These are phyloP conservation scores for Emericellopsis atlantica DNA, from an alignment of 2,329 filamentous ascomycete genomes.

Conservation along the genomic window DNA sequence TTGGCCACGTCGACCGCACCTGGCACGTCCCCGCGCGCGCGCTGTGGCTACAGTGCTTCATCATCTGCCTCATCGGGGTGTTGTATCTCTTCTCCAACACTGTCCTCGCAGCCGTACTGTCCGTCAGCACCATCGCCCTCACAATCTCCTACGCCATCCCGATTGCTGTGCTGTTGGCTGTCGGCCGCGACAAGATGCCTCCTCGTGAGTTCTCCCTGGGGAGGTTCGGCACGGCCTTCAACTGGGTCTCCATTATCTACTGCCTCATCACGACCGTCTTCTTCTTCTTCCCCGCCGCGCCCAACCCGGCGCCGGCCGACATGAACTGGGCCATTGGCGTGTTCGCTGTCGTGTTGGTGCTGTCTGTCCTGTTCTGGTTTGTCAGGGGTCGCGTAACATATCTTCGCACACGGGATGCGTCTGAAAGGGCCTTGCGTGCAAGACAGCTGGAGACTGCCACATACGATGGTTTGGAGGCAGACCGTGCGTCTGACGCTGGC, in stretches of 20 bases:
- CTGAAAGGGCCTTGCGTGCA: too few species aligned
- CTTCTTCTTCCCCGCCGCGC: conserved; percentile 28
- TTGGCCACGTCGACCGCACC: conserved; percentile 15
- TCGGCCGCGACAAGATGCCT: conserved; percentile 31
- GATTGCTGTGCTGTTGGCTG: conserved; percentile 24
- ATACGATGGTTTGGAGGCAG: too few species aligned
- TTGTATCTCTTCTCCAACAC: conserved; percentile 33
- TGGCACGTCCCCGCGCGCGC: conserved; percentile 33
- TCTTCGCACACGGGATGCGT: conserved; percentile 16
- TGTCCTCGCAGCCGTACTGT: conserved; percentile 31
- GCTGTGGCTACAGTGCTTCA: conserved; percentile 27
- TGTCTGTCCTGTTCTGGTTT: conserved; percentile 28
- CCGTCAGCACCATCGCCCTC: conserved; percentile 32
- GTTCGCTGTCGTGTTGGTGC: conserved; percentile 30
- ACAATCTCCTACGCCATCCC: conserved; percentile 26
- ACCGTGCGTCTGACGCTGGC: too few species aligned
- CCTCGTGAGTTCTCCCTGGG: conserved; percentile 24
- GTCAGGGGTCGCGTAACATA: conserved; percentile 21
- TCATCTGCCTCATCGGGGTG: conserved; percentile 22
- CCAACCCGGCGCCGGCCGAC: conserved; percentile 22
- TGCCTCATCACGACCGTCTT: conserved; percentile 30
- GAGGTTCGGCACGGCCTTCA: conserved; percentile 17
- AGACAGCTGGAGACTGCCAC: too few species aligned
- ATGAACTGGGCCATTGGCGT: conserved; percentile 37
- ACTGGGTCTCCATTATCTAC: conserved; percentile 29